These are phyloP conservation scores for Mimosa pudica DNA, from an alignment of 306 rosid species.

Conservation along the genomic window DNA sequence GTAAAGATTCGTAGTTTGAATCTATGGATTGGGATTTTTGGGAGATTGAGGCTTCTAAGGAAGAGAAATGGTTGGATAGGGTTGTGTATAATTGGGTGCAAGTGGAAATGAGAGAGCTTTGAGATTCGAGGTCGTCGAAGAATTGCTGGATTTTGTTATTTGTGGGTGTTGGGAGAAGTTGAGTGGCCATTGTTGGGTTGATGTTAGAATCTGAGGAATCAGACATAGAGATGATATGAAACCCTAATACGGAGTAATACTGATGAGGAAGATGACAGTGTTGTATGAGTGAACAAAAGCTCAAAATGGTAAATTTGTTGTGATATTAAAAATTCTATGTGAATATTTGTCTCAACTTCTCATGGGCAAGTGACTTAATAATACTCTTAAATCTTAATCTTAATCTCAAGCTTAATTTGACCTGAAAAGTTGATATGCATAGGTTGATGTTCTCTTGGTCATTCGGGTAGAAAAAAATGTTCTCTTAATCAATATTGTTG, in stretches of 20 bases:
- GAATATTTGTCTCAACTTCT: too few species aligned
- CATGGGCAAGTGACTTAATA: too few species aligned
- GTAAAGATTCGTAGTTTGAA: constrained; percentile 52
- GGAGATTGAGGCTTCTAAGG: constrained; percentile 56
- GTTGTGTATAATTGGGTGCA: constrained; percentile 61
- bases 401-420: too few species aligned
- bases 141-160: constrained; percentile 54
- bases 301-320: too few species aligned
- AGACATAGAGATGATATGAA: background rate
- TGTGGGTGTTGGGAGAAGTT: constrained; percentile 40
- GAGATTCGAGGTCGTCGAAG: constrained; percentile 64
- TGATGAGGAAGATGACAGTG: background rate
- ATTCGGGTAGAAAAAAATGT: too few species aligned
- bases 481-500: too few species aligned
- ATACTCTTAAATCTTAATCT: too few species aligned
- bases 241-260: constrained; percentile 11
- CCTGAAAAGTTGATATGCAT: too few species aligned
- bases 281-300: background rate
- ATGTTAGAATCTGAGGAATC: background rate
- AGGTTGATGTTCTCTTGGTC: too few species aligned
- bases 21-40: constrained; percentile 63
- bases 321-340: too few species aligned
- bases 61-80: constrained; percentile 52
- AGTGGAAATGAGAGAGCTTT: constrained; percentile 48
- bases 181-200: constrained; percentile 52